Base-by-base conservation (phyloP, 441 rosid genomes). In the Euphorbia schlechtendalii region DNA sequence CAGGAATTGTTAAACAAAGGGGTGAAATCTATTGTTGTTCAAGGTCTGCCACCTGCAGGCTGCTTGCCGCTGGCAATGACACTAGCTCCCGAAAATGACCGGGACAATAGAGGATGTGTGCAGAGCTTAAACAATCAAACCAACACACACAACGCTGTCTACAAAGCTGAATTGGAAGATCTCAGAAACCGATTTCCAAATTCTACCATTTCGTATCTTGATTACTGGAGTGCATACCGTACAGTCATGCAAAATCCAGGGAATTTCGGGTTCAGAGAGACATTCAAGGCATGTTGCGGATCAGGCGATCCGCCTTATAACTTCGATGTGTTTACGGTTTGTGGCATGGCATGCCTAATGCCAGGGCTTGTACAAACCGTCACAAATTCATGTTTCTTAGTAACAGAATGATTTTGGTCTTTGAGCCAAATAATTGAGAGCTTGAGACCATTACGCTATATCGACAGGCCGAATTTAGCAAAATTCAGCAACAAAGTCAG, bases 201-300 rank as follows among this genome's bases (percentile, higher is more conserved):
- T 0, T 80, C 95, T 6, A 66, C 81, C 38, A 88, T 90, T 49
- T 73, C 82, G 1, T 87, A 85, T 41, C 82, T 84, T 6, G 99
- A 93, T 66, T 88, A 83, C 80, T 90, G 88, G 90, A 85, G 73
- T 27, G 99, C 99, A 11, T 84, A 83, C 79, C 76, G 74, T 17
- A 60, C 43, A 20, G 81, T 90, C 15, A 64, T 93, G 68, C 58
- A 70, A 74, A 80, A 74, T 56, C 87, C 90, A 0, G 57, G 12
- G 46, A 80, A 64, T 56, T 90, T 83, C 25, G 90, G 95, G 0
- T 78, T 93, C 83, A 77, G 74, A 40, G 90, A 90, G 75, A 49
- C 76, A 24, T 87, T 93, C 85, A 86, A 83, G 65, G 91, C 81
- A 0, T 93, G 99, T 56, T 93, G 99, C 56, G 99, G 97, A 72